A percentile compares a stretch with the other conserved stretches of the same genome.
These are phyloP conservation scores for Globisporangium cylindrosporum DNA, from an alignment of 352 stramenopile species.

Conservation along the genomic window DNA sequence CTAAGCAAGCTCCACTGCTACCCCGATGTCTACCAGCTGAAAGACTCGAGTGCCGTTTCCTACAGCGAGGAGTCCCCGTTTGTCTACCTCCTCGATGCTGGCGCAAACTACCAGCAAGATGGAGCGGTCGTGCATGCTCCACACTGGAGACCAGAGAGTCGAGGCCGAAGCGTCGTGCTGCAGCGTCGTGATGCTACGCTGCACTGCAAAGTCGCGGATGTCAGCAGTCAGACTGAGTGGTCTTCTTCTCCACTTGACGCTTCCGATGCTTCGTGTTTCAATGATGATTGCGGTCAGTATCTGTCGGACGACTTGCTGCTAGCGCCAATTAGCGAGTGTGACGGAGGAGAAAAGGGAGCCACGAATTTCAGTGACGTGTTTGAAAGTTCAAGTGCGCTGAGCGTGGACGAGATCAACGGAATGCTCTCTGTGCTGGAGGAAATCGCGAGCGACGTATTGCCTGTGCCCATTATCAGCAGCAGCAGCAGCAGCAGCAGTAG, in stretches of 20 bases:
- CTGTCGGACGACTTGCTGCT: background rate
- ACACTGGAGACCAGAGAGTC: background rate
- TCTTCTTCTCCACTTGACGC: background rate
- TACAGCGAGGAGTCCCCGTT: no score
- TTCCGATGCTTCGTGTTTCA: no score
- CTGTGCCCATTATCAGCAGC: background rate
- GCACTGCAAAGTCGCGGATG: background rate
- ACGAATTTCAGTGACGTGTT: no score
- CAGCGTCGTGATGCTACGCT: background rate
- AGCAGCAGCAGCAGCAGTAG: background rate
- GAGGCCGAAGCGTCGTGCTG: background rate
- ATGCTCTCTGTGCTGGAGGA: background rate
- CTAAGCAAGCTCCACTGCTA: no score
- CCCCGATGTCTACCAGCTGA: no score
- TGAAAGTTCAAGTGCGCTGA: no score
- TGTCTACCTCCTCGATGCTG: no score
- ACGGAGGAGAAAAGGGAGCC: no score
- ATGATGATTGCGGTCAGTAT: no score
- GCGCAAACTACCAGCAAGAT: no score
- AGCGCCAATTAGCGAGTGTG: background rate
- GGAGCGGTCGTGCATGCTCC: background rate
- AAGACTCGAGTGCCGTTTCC: no score
- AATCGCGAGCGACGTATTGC: background rate
- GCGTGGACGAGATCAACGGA: background rate
- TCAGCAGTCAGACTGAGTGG: background rate